Evolutionary conservation across 441 rosid species (phyloP).

Genomic region (Biscutella auriculata): DNA sequence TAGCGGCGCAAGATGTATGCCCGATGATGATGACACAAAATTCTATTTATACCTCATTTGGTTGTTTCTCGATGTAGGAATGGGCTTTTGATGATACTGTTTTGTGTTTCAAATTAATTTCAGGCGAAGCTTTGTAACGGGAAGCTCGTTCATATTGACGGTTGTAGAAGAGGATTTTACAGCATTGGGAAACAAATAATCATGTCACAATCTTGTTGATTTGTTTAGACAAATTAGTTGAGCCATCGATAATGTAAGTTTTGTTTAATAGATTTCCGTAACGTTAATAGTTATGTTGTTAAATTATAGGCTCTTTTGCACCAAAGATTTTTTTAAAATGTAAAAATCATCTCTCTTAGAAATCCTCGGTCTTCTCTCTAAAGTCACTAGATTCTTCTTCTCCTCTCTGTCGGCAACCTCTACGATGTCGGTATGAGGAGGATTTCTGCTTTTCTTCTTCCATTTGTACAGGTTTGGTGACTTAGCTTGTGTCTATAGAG

Average conservation of each 20-base stretch:
- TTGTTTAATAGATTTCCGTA: too few species aligned
- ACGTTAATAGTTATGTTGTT: too few species aligned
- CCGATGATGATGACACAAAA: background rate
- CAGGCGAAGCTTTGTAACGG: slow-evolving; percentile 95
- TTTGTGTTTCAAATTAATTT: background rate
- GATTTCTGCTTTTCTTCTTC: too few species aligned
- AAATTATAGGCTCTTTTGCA: too few species aligned
- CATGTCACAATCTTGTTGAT: slow-evolving; percentile 77
- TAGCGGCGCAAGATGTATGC: slow-evolving; percentile 49
- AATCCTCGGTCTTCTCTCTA: too few species aligned
- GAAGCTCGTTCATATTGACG: slow-evolving; percentile 73
- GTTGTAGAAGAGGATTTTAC: slow-evolving; percentile 67
- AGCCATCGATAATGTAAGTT: slow-evolving; percentile 70
- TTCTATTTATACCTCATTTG: background rate
- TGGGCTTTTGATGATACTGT: background rate
- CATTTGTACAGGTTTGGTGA: too few species aligned
- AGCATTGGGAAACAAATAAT: slow-evolving; percentile 64
- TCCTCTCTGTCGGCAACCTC: too few species aligned
- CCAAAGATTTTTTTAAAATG: too few species aligned
- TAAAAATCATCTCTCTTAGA: too few species aligned
- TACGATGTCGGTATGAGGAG: too few species aligned
- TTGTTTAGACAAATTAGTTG: slow-evolving; percentile 80
- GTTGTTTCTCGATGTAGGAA: background rate
- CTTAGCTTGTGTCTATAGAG: too few species aligned
- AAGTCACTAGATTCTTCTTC: too few species aligned